phyloP scores from a whole-genome alignment of 129 eudicot genomes.

The Gnaphalium uliginosum region DNA sequence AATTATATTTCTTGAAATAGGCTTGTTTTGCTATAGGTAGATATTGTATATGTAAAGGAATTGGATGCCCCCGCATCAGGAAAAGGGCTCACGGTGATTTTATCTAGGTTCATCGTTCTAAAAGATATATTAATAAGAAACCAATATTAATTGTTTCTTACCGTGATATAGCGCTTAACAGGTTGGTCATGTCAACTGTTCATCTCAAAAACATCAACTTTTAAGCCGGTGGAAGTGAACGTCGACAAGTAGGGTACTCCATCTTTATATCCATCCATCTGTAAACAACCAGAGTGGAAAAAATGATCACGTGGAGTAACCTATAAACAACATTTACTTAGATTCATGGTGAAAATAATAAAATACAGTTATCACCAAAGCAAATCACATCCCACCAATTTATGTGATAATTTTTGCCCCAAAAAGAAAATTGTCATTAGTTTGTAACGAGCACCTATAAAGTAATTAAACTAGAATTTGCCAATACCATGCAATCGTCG shows the following conservation, averaged over 20 bases:
- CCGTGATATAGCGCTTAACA: constrained; percentile 20
- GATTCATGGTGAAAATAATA: neutral
- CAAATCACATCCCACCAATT: neutral
- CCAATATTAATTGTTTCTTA: neutral
- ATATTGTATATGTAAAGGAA: too few relatives aligned
- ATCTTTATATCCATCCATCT: constrained; percentile 98
- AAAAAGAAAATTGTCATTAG: too few relatives aligned
- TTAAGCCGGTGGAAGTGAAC: constrained; percentile 93
- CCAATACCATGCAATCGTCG: constrained; percentile 82
- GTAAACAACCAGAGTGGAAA: constrained; percentile 94
- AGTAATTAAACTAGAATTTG: neutral
- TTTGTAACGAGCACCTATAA: neutral
- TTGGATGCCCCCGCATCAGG: too few relatives aligned
- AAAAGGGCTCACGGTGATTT: too few relatives aligned
- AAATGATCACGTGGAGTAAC: constrained; percentile 97
- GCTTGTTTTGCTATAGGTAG: too few relatives aligned
- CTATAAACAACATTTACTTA: constrained; percentile 34
- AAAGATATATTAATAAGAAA: too few relatives aligned
- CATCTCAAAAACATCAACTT: constrained; percentile 11
- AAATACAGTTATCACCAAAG: too few relatives aligned
- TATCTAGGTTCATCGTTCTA: neutral
- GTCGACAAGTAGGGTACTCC: constrained; percentile 98
- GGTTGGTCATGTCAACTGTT: constrained; percentile 34
- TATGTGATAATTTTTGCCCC: neutral
- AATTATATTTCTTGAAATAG: too few relatives aligned